A percentile compares a stretch with the other conserved stretches of the same genome.
These are phyloP conservation scores for Oryza glumipatula DNA, from an alignment of 176 grass and related monocot species.

Conservation along the genomic window DNA sequence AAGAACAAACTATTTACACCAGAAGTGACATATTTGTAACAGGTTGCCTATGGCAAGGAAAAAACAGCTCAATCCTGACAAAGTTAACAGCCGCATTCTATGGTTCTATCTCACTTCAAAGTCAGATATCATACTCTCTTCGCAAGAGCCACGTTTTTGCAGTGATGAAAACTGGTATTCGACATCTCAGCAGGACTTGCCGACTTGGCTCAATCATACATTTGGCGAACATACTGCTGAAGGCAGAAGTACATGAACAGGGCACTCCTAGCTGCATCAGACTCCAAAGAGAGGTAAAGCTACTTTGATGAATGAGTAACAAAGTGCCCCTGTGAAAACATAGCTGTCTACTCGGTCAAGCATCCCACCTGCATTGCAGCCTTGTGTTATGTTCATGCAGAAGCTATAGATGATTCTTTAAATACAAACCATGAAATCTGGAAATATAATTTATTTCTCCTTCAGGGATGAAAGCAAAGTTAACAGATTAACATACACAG, in stretches of 20 bases:
- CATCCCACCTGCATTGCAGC: slow-evolving; percentile 77
- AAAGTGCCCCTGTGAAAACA: slow-evolving; percentile 92
- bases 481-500: not conserved
- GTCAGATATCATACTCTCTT: slow-evolving; percentile 1
- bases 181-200: slow-evolving; percentile 11
- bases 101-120: not conserved
- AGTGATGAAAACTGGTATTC: not conserved
- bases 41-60: not conserved
- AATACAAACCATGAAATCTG: slow-evolving; percentile 14
- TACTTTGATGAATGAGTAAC: slow-evolving; percentile 95
- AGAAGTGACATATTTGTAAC: slow-evolving; percentile 13
- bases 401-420: not conserved
- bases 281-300: slow-evolving; percentile 70
- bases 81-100: slow-evolving; percentile 24
- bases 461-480: not conserved
- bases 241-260: not conserved
- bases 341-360: slow-evolving; percentile 98
- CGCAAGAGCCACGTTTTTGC: not conserved
- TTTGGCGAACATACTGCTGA: slow-evolving; percentile 5
- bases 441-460: not conserved
- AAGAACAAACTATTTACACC: slow-evolving; percentile 42
- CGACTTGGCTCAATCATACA: not conserved
- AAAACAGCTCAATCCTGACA: not conserved
- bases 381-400: slow-evolving; percentile 23
- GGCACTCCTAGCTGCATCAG: slow-evolving; percentile 32